Percentiles rank a stretch among this genome's conserved stretches.
Conservation (phyloP, 192 early-diverging fungal species). For the Podila verticillata region DNA sequence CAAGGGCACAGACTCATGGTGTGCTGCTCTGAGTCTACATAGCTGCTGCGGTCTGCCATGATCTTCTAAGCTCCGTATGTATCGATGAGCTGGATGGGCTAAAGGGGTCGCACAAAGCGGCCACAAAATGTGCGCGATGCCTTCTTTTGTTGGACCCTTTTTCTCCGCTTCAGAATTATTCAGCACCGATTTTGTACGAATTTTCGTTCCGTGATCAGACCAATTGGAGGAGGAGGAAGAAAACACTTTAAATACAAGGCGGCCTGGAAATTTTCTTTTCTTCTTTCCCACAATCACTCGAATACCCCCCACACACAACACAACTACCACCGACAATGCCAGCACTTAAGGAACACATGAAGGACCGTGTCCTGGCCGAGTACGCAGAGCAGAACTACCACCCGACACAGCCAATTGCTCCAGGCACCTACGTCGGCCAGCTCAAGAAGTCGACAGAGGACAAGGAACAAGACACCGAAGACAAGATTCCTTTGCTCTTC, state of each 20-base stretch:
- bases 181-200: too few species aligned
- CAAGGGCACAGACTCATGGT: too few species aligned
- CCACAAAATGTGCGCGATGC: too few species aligned
- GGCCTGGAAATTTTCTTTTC: not conserved
- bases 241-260: not conserved
- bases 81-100: too few species aligned
- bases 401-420: not conserved
- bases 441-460: conserved; percentile 1
- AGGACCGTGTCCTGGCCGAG: not conserved
- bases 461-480: not conserved
- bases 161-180: too few species aligned
- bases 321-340: not conserved
- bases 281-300: not conserved
- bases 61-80: too few species aligned
- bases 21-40: too few species aligned
- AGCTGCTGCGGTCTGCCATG: too few species aligned
- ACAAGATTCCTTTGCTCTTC: conserved; percentile 56
- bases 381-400: not conserved
- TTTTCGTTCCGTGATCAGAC: not conserved
- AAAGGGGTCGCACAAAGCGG: too few species aligned
- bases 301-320: not conserved
- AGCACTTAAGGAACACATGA: not conserved
- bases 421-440: conserved; percentile 5
- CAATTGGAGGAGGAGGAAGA: not conserved
- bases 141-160: too few species aligned